Evolutionary conservation across 1,139 yeast genomes (phyloP), one percentile per base, ranked within the genome.

Genomic region (Taiozyma sp.): DNA sequence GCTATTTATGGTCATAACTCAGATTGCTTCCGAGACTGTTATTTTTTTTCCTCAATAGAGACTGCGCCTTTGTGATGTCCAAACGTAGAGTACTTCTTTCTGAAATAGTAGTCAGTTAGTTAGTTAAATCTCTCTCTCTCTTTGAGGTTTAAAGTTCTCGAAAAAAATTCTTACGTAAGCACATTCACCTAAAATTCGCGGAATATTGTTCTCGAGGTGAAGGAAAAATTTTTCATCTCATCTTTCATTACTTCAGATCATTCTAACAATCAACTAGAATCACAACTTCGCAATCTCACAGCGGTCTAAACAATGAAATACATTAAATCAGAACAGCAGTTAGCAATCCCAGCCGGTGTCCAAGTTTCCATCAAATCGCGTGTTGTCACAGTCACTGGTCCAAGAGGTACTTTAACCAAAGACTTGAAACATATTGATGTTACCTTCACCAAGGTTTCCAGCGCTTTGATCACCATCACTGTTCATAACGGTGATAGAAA

Each of bases 401-500:
- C 99, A 81, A 92, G 99, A 81, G 99, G 99, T 78, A 80, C 83
- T 65, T 83, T 95, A 73, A 73, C 78, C 80, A 93, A 93, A 85
- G 81, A 87, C 82, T 82, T 95, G 72, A 85, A 87, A 74, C 99
- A 95, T 81, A 84, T 93, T 69, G 88, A 93, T 75, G 97, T 95
- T 68, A 85, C 97, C 63, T 93, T 93, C 84, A 62, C 69, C 66
- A 90, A 92, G 82, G 71, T 87, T 64, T 75, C 75, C 72, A 77
- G 81, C 77, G 78, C 72, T 61, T 83, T 83, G 66, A 80, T 95
- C 78, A 87, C 85, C 80, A 84, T 93, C 71, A 81, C 90, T 69
- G 97, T 95, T 62, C 96, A 89, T 87, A 90, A 92, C 76, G 99
- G 99, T 81, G 97, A 90, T 88, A 91, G 98, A 86, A 93, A 93